Percentiles rank a stretch among this genome's conserved stretches.
These are phyloP conservation scores for Erysimum cheiri DNA, from an alignment of 441 rosid species.

Conservation along the genomic window DNA sequence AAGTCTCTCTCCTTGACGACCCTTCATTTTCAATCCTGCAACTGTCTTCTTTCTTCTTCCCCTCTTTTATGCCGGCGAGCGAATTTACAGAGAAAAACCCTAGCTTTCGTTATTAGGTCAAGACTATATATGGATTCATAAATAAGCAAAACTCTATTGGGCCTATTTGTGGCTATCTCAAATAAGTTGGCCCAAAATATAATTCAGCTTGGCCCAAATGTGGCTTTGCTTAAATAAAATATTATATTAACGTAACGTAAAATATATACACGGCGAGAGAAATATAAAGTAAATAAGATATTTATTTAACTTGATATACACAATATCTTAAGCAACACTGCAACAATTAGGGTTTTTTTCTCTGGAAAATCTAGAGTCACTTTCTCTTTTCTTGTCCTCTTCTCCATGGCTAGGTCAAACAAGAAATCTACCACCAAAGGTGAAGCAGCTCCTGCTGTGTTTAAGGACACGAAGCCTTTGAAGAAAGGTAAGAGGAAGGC, in stretches of 20 bases:
- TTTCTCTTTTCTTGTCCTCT: too few species aligned
- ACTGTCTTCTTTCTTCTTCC: constrained; percentile 38
- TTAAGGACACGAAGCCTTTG: too few species aligned
- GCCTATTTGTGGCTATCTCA: neutral
- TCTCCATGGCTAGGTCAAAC: too few species aligned
- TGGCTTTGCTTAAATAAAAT: neutral
- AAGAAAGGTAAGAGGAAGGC: too few species aligned
- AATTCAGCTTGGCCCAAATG: neutral
- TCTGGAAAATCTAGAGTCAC: too few species aligned
- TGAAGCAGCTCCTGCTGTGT: too few species aligned
- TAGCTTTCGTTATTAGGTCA: constrained; percentile 25
- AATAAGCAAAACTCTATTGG: constrained; percentile 14
- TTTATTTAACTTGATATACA: too few species aligned
- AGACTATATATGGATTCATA: constrained; percentile 3
- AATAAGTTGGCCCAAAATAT: neutral
- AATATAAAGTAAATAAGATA: too few species aligned
- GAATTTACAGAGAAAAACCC: constrained; percentile 33
- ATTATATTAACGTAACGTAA: neutral
- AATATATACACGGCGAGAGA: too few species aligned
- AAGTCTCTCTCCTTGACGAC: constrained; percentile 52
- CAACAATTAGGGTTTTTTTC: too few species aligned
- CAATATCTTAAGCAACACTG: too few species aligned
- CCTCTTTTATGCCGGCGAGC: constrained; percentile 41
- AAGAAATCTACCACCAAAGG: too few species aligned
- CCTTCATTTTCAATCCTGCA: constrained; percentile 42